Evolutionary conservation across 768 basidiomycete genomes (phyloP), one percentile per base, ranked within the genome.

Genomic region (Gymnopilus junonius): DNA sequence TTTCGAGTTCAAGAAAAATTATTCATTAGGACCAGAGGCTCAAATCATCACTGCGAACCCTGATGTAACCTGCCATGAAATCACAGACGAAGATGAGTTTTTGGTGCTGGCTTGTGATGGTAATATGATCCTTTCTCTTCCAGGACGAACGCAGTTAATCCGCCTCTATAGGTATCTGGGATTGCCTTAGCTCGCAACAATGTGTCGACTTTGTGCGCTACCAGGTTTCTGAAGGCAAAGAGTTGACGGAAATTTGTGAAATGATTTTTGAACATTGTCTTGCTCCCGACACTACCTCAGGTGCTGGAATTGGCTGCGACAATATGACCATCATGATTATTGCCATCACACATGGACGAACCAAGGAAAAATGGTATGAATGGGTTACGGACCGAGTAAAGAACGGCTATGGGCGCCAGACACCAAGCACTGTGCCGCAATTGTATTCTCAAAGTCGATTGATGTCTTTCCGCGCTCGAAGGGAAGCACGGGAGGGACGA

Each of bases 1-100:
- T 75, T 99, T 99, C 74, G 95, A 97, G 67, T 99, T 97, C 85
- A 99, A 99, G 83, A 95, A 97, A 79, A 97, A 96, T 73, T 86
- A 86, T 53, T 76, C 84, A 17, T 76, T 98, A 10, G 76, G 85
- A 42, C 89, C 96, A 17, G 97, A 99, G 77, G 85, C 87, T 54
- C 97, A 99, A 76, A 89, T 96, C 62, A 97, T 99, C 68, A 99
- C 97, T 1, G 86, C 94, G 39, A 87, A 99, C 74, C 97, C 97
- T 21, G 97, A 99, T 61, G 80, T 99, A 66, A 93, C 86, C 17
- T 80, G 82, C 46, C 97, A 98, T 77, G 80, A 90, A 65, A 80
- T 93, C 27, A 88, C 91, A 1, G 85, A 85, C 8, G 97, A 99
- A 59, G 97, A 99, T 72, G 97, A 99, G 75, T 99, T 99, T 74